Conservation (phyloP, 2,329 filamentous ascomycete species). For the Blastomyces parvus region DNA sequence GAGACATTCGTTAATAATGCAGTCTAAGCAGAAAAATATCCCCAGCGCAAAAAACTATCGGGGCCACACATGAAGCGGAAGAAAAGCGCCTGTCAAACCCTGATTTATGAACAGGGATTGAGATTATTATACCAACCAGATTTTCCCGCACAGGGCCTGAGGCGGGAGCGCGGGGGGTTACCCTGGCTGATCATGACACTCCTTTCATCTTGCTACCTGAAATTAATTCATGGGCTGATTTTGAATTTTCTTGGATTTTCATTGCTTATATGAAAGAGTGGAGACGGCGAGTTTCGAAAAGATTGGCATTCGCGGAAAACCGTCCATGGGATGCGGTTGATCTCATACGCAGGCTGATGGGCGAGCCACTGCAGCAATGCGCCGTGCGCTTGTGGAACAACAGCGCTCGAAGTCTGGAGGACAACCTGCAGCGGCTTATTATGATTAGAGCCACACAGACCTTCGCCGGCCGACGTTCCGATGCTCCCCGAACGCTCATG, state of each 20-base stretch:
- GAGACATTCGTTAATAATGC: background rate
- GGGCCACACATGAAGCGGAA: background rate
- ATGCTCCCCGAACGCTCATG: background rate
- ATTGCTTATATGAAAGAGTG: background rate
- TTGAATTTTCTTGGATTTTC: too few species aligned
- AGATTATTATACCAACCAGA: background rate
- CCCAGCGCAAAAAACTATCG: background rate
- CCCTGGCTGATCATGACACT: background rate
- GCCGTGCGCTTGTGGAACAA: too few species aligned
- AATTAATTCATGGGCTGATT: background rate
- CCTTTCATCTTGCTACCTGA: background rate
- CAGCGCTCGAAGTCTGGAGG: too few species aligned
- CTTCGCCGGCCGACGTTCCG: background rate
- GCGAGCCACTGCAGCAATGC: too few species aligned
- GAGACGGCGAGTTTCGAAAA: too few species aligned
- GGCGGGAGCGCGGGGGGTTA: background rate
- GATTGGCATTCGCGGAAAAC: too few species aligned
- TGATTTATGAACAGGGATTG: background rate
- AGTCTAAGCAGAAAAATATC: background rate
- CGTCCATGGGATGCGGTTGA: too few species aligned
- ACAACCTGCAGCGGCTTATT: too few species aligned
- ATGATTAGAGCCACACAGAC: too few species aligned
- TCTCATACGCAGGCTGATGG: too few species aligned
- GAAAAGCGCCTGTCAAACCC: background rate
- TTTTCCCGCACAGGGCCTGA: background rate